These are phyloP conservation scores for Pyrrhoderma lamaoense DNA, from an alignment of 1,284 basidiomycete species.

Conservation along the genomic window DNA sequence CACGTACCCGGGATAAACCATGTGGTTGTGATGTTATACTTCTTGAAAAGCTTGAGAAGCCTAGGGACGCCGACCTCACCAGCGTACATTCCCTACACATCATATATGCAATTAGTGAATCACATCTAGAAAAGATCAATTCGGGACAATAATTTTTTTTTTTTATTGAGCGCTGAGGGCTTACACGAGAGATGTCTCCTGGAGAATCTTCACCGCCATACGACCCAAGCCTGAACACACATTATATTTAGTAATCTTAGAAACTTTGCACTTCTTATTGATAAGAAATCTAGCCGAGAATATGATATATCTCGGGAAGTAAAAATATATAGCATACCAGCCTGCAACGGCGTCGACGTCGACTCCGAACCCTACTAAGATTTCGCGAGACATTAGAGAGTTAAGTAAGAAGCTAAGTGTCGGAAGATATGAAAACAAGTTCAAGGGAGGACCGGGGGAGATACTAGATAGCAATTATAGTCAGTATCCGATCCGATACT, in stretches of 20 bases:
- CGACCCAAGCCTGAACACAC: conserved; percentile 48
- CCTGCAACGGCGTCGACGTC: conserved; percentile 62
- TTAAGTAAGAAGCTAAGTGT: too few relatives aligned
- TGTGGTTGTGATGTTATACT: conserved; percentile 58
- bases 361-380: conserved; percentile 47
- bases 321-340: conserved; percentile 34
- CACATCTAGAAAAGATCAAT: too few relatives aligned
- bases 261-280: not conserved
- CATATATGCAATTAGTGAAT: too few relatives aligned
- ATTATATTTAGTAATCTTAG: not conserved
- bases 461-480: too few relatives aligned
- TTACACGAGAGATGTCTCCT: conserved; percentile 53
- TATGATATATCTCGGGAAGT: not conserved
- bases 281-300: not conserved
- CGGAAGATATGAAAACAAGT: too few relatives aligned
- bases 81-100: conserved; percentile 53
- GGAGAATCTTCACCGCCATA: conserved; percentile 65
- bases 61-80: conserved; percentile 68
- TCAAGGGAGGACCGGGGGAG: too few relatives aligned
- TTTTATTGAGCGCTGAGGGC: conserved; percentile 16
- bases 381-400: conserved; percentile 21
- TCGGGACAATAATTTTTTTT: not conserved
- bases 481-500: too few relatives aligned
- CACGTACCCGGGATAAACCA: conserved; percentile 66
- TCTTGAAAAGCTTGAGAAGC: conserved; percentile 65